These are phyloP conservation scores for Apophysomyces sp. DNA, from an alignment of 371 early-diverging fungal species.

Conservation along the genomic window DNA sequence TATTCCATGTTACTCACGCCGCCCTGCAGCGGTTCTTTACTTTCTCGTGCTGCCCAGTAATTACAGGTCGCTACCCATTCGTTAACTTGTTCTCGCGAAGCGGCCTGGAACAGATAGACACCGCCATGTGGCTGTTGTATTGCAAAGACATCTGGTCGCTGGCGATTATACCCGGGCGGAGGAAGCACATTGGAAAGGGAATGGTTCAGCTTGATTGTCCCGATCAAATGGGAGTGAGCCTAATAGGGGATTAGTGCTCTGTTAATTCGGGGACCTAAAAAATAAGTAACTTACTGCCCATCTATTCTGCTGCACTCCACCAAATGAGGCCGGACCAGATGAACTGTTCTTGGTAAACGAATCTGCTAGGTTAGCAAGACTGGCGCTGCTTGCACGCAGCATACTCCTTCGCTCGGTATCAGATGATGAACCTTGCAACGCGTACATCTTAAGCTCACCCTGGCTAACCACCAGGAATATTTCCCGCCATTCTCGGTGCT, in stretches of 20 bases:
- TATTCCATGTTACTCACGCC: conserved; percentile 88
- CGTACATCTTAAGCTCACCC: conserved; percentile 76
- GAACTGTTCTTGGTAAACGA: conserved; percentile 6
- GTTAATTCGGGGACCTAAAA: background rate
- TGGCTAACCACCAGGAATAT: conserved; percentile 70
- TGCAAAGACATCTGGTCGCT: conserved; percentile 83
- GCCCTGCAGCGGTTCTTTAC: conserved; percentile 84
- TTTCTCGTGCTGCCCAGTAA: conserved; percentile 90
- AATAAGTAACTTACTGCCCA: background rate
- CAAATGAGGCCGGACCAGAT: background rate
- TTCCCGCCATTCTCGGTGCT: conserved; percentile 79
- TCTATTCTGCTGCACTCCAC: background rate
- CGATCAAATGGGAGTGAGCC: conserved; percentile 31
- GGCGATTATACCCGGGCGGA: conserved; percentile 77
- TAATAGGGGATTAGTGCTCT: conserved; percentile 1
- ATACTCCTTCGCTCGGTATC: conserved; percentile 30
- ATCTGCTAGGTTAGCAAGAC: conserved; percentile 47
- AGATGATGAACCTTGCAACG: conserved; percentile 17
- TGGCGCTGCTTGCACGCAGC: conserved; percentile 23
- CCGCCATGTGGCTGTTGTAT: conserved; percentile 79
- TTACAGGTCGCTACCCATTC: conserved; percentile 89
- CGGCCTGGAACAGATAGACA: conserved; percentile 82
- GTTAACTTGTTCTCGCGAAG: conserved; percentile 61
- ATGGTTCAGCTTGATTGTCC: conserved; percentile 74
- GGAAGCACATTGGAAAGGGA: conserved; percentile 80